Evolutionary conservation across 228 moss, liverwort and hornwort species (phyloP).

Genomic region (Sphagnum magellanicum): DNA sequence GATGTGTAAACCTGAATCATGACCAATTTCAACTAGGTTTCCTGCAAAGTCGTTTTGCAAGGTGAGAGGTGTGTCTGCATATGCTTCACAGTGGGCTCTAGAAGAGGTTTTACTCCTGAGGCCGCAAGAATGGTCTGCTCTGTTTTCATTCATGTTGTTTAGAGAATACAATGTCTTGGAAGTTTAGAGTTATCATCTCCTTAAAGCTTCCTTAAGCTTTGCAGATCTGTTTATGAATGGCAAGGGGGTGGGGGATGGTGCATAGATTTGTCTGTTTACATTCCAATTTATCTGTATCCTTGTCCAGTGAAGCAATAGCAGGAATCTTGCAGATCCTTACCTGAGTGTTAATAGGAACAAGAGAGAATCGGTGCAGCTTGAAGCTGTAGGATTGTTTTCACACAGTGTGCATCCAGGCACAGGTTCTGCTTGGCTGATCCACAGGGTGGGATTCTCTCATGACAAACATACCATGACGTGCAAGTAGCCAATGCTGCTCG

Average conservation of each 20-base stretch:
- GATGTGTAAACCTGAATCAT: slow-evolving; percentile 34
- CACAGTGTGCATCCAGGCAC: too few species aligned
- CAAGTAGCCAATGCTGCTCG: too few species aligned
- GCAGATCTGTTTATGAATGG: slow-evolving; percentile 34
- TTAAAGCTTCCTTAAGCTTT: slow-evolving; percentile 31
- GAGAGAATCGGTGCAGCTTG: slow-evolving; percentile 18
- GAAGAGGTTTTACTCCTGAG: slow-evolving; percentile 26
- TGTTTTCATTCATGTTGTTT: slow-evolving; percentile 21
- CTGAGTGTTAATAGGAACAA: slow-evolving; percentile 25
- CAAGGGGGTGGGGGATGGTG: slow-evolving; percentile 16
- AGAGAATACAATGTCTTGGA: slow-evolving; percentile 13
- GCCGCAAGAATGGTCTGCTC: slow-evolving; percentile 28
- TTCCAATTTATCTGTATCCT: slow-evolving; percentile 23
- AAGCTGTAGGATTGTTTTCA: too few species aligned
- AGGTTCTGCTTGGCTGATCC: too few species aligned
- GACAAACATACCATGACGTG: too few species aligned
- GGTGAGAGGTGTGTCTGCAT: slow-evolving; percentile 27
- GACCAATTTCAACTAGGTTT: slow-evolving; percentile 24
- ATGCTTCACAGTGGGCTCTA: slow-evolving; percentile 21
- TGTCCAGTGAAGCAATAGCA: slow-evolving; percentile 28
- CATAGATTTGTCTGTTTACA: background rate
- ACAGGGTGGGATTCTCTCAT: too few species aligned
- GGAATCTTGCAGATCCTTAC: slow-evolving; percentile 18
- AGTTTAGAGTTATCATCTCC: slow-evolving; percentile 36
- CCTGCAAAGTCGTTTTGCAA: slow-evolving; percentile 42